Percentiles rank a stretch among this genome's conserved stretches.
Evolutionary conservation across 768 basidiomycete species (phyloP).

Genomic region (Holtermannia corniformis): DNA sequence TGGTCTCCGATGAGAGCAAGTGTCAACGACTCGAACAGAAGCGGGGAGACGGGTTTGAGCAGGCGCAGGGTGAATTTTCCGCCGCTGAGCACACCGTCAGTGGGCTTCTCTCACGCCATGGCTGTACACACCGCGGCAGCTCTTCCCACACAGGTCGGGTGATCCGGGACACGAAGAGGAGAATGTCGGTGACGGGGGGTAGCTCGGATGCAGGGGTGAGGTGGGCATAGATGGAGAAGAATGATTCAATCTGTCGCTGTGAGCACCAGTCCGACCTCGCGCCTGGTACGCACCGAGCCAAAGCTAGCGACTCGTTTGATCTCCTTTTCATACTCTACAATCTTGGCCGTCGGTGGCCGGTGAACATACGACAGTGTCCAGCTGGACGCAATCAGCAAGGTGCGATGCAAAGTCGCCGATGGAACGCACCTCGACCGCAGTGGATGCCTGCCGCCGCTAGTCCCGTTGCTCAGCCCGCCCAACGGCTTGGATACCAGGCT

Average conservation of each 20-base stretch:
- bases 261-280: not conserved
- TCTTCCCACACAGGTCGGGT: constrained; percentile 94
- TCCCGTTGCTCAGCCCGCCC: not conserved
- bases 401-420: not conserved
- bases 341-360: constrained; percentile 78
- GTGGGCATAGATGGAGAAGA: constrained; percentile 91
- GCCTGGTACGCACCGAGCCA: constrained; percentile 55
- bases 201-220: constrained; percentile 74
- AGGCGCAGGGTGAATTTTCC: constrained; percentile 95
- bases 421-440: not conserved
- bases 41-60: constrained; percentile 49
- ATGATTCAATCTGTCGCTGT: constrained; percentile 68
- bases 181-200: constrained; percentile 83
- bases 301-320: constrained; percentile 88
- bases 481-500: not conserved
- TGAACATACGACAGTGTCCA: constrained; percentile 47
- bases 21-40: constrained; percentile 44
- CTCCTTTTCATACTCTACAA: constrained; percentile 84
- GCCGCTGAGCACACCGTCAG: constrained; percentile 47
- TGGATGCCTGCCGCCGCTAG: not conserved
- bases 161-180: constrained; percentile 77
- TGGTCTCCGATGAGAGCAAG: constrained; percentile 82
- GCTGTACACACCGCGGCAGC: constrained; percentile 55
- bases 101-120: not conserved
- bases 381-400: constrained; percentile 9